phyloP scores from a whole-genome alignment of 345 rosid species.

The Salix arbutifolia region DNA sequence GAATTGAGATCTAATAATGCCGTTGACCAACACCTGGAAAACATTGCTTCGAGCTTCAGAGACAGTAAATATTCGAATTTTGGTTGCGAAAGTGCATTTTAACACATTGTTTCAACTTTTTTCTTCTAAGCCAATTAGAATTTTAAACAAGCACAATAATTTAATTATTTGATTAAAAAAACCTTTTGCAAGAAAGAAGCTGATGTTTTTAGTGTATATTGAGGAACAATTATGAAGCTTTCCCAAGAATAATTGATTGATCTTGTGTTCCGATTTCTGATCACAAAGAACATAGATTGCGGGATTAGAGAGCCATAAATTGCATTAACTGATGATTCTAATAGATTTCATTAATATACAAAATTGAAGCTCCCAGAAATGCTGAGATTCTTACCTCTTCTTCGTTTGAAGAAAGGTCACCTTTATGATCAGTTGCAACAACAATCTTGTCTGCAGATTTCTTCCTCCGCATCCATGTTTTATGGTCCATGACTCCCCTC shows the following conservation, averaged over 20 bases:
- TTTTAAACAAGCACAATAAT: not conserved
- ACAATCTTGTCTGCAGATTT: constrained; percentile 56
- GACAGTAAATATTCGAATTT: too few relatives aligned
- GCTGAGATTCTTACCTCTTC: constrained; percentile 45
- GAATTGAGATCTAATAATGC: not conserved
- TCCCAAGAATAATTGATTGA: not conserved
- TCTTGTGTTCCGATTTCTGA: not conserved
- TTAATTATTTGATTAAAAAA: not conserved
- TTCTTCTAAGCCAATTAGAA: not conserved
- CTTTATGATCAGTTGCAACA: constrained; percentile 31
- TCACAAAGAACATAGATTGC: not conserved
- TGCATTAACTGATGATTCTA: not conserved
- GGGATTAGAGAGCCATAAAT: not conserved
- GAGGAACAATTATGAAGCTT: not conserved
- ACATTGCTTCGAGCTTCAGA: too few relatives aligned
- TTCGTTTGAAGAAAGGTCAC: constrained; percentile 29
- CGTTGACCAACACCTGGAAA: too few relatives aligned
- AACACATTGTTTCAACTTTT: too few relatives aligned
- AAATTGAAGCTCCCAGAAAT: not conserved
- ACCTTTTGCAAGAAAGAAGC: not conserved
- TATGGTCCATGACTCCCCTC: constrained; percentile 57
- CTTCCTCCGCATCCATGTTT: constrained; percentile 85
- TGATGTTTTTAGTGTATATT: not conserved
- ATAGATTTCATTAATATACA: not conserved
- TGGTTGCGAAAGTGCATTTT: too few relatives aligned